Percentiles rank a stretch among this genome's conserved stretches.
These are phyloP conservation scores for Candida albicans DNA, from an alignment of 1,139 yeast species.

Conservation along the genomic window DNA sequence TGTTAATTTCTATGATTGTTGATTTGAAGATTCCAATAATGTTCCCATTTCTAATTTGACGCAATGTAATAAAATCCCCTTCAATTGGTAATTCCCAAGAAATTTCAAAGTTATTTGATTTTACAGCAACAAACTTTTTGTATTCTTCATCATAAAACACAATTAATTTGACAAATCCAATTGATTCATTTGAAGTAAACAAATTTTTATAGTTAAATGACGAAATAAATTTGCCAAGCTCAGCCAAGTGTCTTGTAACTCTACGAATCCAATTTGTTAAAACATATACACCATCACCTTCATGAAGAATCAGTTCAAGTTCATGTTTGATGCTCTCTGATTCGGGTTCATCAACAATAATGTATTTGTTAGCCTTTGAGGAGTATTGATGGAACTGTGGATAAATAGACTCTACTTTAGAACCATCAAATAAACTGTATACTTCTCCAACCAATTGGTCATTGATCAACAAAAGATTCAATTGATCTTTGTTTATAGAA, in stretches of 20 bases:
- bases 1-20: constrained; percentile 19
- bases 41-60: constrained; percentile 13
- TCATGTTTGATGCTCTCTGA: constrained; percentile 28
- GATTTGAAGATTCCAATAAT: constrained; percentile 24
- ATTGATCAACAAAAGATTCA: constrained; percentile 12
- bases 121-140: constrained; percentile 29
- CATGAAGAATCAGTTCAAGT: constrained; percentile 34
- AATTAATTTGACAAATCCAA: constrained; percentile 37
- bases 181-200: constrained; percentile 10
- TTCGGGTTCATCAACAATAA: constrained; percentile 30
- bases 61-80: constrained; percentile 20
- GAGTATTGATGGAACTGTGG: constrained; percentile 12
- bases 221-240: constrained; percentile 30
- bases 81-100: constrained; percentile 26
- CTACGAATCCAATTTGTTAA: constrained; percentile 32
- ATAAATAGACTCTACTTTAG: constrained; percentile 6
- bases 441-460: constrained; percentile 12
- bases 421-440: constrained; percentile 15
- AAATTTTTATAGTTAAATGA: constrained; percentile 11
- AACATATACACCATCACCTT: constrained; percentile 24
- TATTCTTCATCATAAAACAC: constrained; percentile 27
- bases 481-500: constrained; percentile 9
- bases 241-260: constrained; percentile 34
- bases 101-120: constrained; percentile 28
- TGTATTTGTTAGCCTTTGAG: constrained; percentile 10